Evolutionary conservation across 164 flowering plant genomes (phyloP).

Genomic region (Platanus orientalis): DNA sequence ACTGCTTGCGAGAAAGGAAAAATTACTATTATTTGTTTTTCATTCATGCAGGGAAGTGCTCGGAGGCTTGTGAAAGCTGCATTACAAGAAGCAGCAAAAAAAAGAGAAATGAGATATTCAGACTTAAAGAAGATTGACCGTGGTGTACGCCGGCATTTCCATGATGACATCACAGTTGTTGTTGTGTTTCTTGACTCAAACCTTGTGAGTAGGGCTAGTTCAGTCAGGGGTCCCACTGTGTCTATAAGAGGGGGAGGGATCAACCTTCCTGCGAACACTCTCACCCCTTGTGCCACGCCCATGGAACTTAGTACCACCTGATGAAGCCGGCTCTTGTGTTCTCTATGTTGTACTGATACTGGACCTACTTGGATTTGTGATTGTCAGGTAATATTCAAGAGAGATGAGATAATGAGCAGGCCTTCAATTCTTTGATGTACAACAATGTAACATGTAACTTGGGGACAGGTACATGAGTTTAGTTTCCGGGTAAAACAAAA

Average conservation of each 20-base stretch:
- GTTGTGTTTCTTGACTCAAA: constrained; percentile 61
- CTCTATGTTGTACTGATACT: constrained; percentile 26
- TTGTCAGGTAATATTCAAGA: constrained; percentile 24
- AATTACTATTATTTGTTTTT: constrained; percentile 5
- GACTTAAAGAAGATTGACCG: constrained; percentile 76
- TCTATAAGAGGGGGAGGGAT: constrained; percentile 60
- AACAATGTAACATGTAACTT: constrained; percentile 43
- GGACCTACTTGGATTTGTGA: constrained; percentile 19
- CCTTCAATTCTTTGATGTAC: constrained; percentile 43
- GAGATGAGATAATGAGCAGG: constrained; percentile 20
- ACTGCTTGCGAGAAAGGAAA: neutral
- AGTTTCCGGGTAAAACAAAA: constrained; percentile 22
- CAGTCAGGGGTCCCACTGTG: constrained; percentile 31
- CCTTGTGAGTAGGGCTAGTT: constrained; percentile 46
- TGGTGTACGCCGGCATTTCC: constrained; percentile 81
- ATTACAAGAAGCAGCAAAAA: constrained; percentile 81
- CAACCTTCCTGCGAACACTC: constrained; percentile 36
- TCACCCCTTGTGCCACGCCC: constrained; percentile 50
- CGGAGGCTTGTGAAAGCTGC: constrained; percentile 72
- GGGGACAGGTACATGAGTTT: constrained; percentile 22
- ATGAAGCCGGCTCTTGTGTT: constrained; percentile 11
- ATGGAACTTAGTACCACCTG: constrained; percentile 31
- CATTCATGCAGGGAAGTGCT: constrained; percentile 70
- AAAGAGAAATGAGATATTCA: constrained; percentile 77
- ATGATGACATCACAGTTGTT: constrained; percentile 66